Conservation (phyloP, 129 eudicot genomes). For the Arctium lappa region DNA sequence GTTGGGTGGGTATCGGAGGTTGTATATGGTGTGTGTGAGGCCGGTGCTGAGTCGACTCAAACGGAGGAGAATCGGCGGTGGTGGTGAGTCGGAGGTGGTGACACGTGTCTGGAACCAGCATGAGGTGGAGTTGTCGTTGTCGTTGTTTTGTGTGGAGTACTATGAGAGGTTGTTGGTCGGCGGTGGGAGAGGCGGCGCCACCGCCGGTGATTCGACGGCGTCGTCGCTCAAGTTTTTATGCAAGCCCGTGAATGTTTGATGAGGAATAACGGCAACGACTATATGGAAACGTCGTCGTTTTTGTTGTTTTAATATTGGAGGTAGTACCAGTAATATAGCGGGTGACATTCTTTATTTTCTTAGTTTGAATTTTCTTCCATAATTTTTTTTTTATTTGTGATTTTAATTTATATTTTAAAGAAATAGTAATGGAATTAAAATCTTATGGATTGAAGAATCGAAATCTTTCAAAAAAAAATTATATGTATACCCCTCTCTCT, state of each 20-base stretch:
- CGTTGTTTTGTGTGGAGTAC: slow-evolving; percentile 85
- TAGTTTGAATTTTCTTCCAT: neutral
- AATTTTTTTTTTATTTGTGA: neutral
- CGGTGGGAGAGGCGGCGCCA: slow-evolving; percentile 40
- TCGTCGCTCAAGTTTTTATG: slow-evolving; percentile 82
- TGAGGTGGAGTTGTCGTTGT: slow-evolving; percentile 77
- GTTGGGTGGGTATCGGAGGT: slow-evolving; percentile 75
- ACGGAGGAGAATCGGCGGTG: slow-evolving; percentile 29
- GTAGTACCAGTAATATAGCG: neutral
- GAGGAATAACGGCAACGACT: too few species aligned
- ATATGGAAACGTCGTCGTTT: neutral
- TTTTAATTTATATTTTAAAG: slow-evolving; percentile 5
- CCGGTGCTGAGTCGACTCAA: slow-evolving; percentile 67
- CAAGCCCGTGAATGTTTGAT: slow-evolving; percentile 63
- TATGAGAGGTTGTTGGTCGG: slow-evolving; percentile 65
- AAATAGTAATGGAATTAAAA: slow-evolving; percentile 4
- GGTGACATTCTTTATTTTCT: slow-evolving; percentile 27
- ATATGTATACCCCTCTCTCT: too few species aligned
- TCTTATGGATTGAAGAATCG: neutral
- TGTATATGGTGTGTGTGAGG: slow-evolving; percentile 78
- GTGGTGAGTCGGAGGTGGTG: slow-evolving; percentile 40
- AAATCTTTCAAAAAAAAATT: neutral
- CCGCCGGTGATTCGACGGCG: slow-evolving; percentile 44
- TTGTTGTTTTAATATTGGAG: neutral
- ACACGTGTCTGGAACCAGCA: slow-evolving; percentile 61